Conservation (phyloP, 495 filamentous ascomycete genomes). For the Aspergillus cristatus region DNA sequence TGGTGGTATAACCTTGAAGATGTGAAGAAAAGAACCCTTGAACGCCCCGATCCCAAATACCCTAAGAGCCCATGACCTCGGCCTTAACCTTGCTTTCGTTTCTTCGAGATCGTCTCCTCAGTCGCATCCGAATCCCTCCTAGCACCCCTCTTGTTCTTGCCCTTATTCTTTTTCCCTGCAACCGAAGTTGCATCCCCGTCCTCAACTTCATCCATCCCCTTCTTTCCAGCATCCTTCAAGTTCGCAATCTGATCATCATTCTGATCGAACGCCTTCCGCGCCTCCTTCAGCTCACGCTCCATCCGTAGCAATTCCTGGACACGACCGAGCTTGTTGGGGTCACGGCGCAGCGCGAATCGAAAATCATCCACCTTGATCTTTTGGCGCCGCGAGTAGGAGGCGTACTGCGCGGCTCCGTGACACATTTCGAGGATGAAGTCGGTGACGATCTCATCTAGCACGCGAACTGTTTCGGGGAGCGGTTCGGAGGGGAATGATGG, state of each 20-base stretch:
- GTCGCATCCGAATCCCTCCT: slow-evolving; percentile 35
- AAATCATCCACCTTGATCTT: slow-evolving; percentile 99
- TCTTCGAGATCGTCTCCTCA: slow-evolving; percentile 34
- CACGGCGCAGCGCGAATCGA: slow-evolving; percentile 79
- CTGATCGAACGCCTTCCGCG: slow-evolving; percentile 60
- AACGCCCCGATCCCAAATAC: slow-evolving; percentile 1
- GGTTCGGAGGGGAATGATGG: slow-evolving; percentile 42
- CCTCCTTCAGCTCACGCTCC: slow-evolving; percentile 68
- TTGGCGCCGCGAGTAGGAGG: slow-evolving; percentile 71
- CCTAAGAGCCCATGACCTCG: too few species aligned
- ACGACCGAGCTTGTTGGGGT: slow-evolving; percentile 77
- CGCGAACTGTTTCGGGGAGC: slow-evolving; percentile 70
- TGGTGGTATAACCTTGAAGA: slow-evolving; percentile 1
- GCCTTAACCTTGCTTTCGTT: slow-evolving; percentile 23
- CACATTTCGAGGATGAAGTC: slow-evolving; percentile 84
- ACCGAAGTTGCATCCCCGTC: slow-evolving; percentile 12
- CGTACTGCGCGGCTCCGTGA: slow-evolving; percentile 76
- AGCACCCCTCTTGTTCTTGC: slow-evolving; percentile 33
- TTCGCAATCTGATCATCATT: slow-evolving; percentile 39
- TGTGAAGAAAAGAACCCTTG: background rate
- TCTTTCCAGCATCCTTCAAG: slow-evolving; percentile 33
- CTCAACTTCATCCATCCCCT: slow-evolving; percentile 21
- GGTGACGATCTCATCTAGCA: slow-evolving; percentile 89
- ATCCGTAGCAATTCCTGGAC: slow-evolving; percentile 79
- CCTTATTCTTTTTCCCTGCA: slow-evolving; percentile 28